These are phyloP conservation scores for Cutaneotrichosporon sp. DNA, from an alignment of 1,284 basidiomycete genomes.

Conservation along the genomic window DNA sequence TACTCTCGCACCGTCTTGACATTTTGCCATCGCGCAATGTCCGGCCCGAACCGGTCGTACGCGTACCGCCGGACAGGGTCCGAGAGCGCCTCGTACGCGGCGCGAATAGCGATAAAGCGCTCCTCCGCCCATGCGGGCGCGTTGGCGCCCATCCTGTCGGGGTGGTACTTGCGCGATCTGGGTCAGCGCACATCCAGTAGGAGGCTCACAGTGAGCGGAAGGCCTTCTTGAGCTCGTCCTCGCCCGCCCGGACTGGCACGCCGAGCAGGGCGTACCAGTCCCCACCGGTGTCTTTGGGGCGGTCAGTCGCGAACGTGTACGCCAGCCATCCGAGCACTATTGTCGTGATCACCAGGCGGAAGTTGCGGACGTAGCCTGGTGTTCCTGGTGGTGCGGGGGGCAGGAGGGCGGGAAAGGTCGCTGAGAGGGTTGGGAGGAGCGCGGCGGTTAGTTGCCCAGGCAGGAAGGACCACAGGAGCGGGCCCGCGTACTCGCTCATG, in stretches of 20 bases:
- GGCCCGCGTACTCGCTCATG: constrained; percentile 17
- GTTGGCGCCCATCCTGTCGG: constrained; percentile 62
- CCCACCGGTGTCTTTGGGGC: constrained; percentile 52
- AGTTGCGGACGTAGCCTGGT: constrained; percentile 28
- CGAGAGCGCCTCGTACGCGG: constrained; percentile 73
- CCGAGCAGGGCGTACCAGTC: constrained; percentile 69
- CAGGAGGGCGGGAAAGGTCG: constrained; percentile 25
- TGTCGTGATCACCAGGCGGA: constrained; percentile 26
- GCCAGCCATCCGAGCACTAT: constrained; percentile 61
- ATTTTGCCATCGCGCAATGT: constrained; percentile 1
- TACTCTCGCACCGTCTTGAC: constrained; percentile 8
- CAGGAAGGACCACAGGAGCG: constrained; percentile 37
- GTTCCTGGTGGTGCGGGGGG: constrained; percentile 27
- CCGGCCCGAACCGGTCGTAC: constrained; percentile 57
- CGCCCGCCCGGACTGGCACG: constrained; percentile 59
- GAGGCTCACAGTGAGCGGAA: constrained; percentile 59
- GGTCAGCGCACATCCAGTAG: not conserved
- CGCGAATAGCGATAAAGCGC: constrained; percentile 64
- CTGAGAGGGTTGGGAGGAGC: constrained; percentile 28
- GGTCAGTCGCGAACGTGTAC: constrained; percentile 61
- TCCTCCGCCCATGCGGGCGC: constrained; percentile 54
- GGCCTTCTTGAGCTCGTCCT: constrained; percentile 61
- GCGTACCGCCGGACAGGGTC: constrained; percentile 75
- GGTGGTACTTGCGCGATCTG: constrained; percentile 65
- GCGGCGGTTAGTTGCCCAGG: constrained; percentile 30